A percentile compares a stretch with the other conserved stretches of the same genome.
These are phyloP conservation scores for Allodekkera sacchari DNA, from an alignment of 805 yeast genomes.

Conservation along the genomic window DNA sequence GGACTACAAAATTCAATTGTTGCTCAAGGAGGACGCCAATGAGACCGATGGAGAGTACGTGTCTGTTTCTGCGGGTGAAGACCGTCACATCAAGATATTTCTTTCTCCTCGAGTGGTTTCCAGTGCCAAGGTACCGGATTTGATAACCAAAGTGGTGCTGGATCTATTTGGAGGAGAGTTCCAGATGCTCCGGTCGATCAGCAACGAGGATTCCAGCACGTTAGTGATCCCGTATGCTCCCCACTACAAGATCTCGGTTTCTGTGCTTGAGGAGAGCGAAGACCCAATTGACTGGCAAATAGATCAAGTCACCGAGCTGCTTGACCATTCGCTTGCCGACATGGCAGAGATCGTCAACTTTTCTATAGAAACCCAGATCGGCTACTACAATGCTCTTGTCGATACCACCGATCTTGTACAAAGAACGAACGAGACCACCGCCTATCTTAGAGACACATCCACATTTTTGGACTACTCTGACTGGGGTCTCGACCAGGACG, in stretches of 20 bases:
- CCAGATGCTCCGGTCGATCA: constrained; percentile 13
- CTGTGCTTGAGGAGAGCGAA: constrained; percentile 65
- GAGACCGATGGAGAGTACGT: constrained; percentile 15
- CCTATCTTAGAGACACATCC: constrained; percentile 48
- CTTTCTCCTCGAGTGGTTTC: constrained; percentile 21
- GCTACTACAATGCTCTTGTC: constrained; percentile 47
- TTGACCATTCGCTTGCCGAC: constrained; percentile 44
- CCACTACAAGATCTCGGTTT: constrained; percentile 65
- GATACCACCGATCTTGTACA: constrained; percentile 17
- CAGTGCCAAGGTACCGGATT: constrained; percentile 26
- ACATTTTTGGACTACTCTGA: constrained; percentile 80
- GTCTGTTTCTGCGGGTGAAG: constrained; percentile 30
- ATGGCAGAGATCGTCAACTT: constrained; percentile 52
- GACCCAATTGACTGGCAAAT: constrained; percentile 69
- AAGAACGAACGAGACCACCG: constrained; percentile 18
- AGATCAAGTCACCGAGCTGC: constrained; percentile 23
- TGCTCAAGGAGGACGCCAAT: constrained; percentile 5
- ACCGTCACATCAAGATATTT: constrained; percentile 25
- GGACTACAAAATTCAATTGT: constrained; percentile 27
- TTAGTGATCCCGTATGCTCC: constrained; percentile 52
- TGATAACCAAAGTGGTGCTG: constrained; percentile 28
- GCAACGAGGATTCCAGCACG: constrained; percentile 20
- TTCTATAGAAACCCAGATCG: constrained; percentile 71
- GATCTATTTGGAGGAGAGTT: constrained; percentile 34
- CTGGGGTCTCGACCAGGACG: constrained; percentile 52